Conservation (phyloP, 345 rosid genomes). For the Diplotaxis tenuifolia region DNA sequence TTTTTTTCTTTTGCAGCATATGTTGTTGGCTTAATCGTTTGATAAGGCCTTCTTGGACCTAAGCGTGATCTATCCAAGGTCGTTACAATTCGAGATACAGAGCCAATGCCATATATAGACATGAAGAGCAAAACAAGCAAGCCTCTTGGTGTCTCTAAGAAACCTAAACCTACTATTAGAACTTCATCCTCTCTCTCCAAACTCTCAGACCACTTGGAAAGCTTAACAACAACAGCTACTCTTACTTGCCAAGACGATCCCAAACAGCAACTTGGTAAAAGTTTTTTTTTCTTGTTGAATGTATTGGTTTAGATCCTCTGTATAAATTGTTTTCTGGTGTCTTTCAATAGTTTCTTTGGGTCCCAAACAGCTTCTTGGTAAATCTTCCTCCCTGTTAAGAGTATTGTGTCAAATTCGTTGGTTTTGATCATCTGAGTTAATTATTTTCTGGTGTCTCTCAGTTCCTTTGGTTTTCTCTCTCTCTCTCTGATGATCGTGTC, state of each 20-base stretch:
- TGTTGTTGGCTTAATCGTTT: slow-evolving; percentile 21
- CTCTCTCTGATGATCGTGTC: slow-evolving; percentile 18
- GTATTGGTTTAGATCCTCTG: not conserved
- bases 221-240: not conserved
- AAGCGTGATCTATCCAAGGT: slow-evolving; percentile 10
- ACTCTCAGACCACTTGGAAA: slow-evolving; percentile 23
- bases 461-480: not conserved
- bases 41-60: not conserved
- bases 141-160: slow-evolving; percentile 40
- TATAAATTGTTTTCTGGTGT: too few relatives aligned
- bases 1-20: slow-evolving; percentile 6
- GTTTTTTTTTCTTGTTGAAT: not conserved
- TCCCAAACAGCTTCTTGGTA: slow-evolving; percentile 24
- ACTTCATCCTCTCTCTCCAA: slow-evolving; percentile 21
- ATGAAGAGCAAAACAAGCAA: slow-evolving; percentile 41
- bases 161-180: slow-evolving; percentile 30
- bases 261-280: slow-evolving; percentile 26
- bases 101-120: slow-evolving; percentile 42
- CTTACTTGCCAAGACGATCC: not conserved
- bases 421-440: too few relatives aligned
- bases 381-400: not conserved
- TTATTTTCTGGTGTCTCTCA: not conserved
- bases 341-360: too few relatives aligned
- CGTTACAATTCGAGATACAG: slow-evolving; percentile 8
- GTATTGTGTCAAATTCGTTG: not conserved